A percentile compares a stretch with the other conserved stretches of the same genome.
These are phyloP conservation scores for Huntiella abstrusa DNA, from an alignment of 2,329 filamentous ascomycete species.

Conservation along the genomic window DNA sequence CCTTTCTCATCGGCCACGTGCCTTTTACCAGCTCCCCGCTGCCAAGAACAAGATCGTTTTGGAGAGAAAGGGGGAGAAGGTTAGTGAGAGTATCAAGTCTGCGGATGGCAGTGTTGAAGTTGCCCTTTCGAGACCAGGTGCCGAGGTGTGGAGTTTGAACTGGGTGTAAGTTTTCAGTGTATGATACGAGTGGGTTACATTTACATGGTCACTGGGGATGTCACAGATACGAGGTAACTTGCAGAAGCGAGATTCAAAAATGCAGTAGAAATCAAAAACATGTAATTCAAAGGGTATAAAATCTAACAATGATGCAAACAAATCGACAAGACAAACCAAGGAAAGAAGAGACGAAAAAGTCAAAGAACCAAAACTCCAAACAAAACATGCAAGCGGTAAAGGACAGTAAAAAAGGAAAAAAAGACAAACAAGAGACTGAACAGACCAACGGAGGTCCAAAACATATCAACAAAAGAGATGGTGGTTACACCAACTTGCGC, in stretches of 20 bases:
- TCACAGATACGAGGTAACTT: background rate
- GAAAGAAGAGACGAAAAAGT: slow-evolving; percentile 1
- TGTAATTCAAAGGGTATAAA: slow-evolving; percentile 2
- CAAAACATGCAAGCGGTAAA: background rate
- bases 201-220: background rate
- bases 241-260: background rate
- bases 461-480: background rate
- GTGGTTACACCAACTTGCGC: slow-evolving; percentile 9
- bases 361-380: background rate
- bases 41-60: slow-evolving; percentile 19
- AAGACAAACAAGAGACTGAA: background rate
- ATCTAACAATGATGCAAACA: slow-evolving; percentile 3
- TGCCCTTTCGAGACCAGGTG: slow-evolving; percentile 24
- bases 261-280: slow-evolving; percentile 3
- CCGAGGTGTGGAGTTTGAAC: slow-evolving; percentile 23
- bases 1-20: slow-evolving; percentile 31
- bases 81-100: slow-evolving; percentile 22
- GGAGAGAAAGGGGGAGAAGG: slow-evolving; percentile 24
- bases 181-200: background rate
- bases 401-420: slow-evolving; percentile 1
- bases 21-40: slow-evolving; percentile 29
- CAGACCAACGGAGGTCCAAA: background rate
- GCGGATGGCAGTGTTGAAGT: slow-evolving; percentile 23
- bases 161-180: slow-evolving; percentile 16
- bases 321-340: slow-evolving; percentile 1